phyloP scores from a whole-genome alignment of 2,329 filamentous ascomycete genomes.

The Fusarium nygamai region DNA sequence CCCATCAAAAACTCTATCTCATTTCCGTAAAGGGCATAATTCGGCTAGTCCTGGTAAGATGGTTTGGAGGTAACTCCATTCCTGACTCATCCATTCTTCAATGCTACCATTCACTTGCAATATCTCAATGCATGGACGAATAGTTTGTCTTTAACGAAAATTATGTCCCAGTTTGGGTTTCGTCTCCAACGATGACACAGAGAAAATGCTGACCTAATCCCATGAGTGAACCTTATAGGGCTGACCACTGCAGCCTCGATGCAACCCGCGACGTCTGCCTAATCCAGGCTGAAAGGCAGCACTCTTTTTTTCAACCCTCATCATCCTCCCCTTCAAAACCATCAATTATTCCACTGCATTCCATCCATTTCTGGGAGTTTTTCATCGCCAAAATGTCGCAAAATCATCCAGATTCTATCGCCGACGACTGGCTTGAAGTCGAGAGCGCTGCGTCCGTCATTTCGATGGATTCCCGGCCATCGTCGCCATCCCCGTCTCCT shows the following conservation, averaged over 20 bases:
- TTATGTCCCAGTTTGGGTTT: not conserved
- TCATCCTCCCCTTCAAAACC: not conserved
- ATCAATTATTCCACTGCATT: fast-evolving
- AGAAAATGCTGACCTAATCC: conserved; percentile 11
- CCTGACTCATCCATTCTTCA: not conserved
- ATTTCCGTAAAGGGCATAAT: fast-evolving
- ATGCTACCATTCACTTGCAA: too few relatives aligned
- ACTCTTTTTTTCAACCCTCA: not conserved
- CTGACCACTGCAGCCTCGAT: not conserved
- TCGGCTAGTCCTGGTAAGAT: not conserved
- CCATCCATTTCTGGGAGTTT: fast-evolving
- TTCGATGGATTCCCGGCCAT: conserved; percentile 15
- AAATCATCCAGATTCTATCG: conserved; percentile 5
- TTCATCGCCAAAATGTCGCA: conserved; percentile 3
- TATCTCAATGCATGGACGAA: not conserved
- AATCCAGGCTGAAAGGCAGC: not conserved
- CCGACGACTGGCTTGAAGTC: conserved; percentile 39
- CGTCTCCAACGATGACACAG: not conserved
- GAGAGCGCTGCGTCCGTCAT: conserved; percentile 30
- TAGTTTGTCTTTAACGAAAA: not conserved
- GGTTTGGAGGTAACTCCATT: not conserved
- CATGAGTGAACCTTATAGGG: not conserved
- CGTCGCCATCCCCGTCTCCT: not conserved
- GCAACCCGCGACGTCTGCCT: conserved; percentile 17
- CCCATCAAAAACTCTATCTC: fast-evolving